Base-by-base conservation (phyloP, 768 basidiomycete genomes). In the Agaricus blazei region DNA sequence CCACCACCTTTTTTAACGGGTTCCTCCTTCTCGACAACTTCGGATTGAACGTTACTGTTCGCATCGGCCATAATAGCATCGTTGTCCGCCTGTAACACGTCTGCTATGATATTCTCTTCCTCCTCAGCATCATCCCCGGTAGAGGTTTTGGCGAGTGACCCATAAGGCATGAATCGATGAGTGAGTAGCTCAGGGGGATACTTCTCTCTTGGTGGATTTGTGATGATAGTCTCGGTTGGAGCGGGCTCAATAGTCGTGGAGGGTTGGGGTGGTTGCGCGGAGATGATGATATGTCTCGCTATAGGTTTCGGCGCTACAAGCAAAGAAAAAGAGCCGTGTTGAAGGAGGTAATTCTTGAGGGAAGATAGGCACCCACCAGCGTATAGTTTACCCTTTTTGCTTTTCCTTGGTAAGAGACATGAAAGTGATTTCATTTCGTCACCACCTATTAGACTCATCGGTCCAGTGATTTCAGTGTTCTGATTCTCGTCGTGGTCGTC, bases 351-450 rank as follows among this genome's bases (percentile, higher is more conserved):
- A 45, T 36, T 15, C 48, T 24, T 54, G n/a, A 15, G 44, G 26
- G n/a, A 29, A 7, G 37, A 11, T 36, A 29, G 7, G 37, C 14
- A 52, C 71, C 42, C 60, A 87, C 88, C 82, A 48, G 73, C 67
- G 61, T 79, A 88, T 3, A 89, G 62, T 47, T 74, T 77, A 0
- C 85, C 85, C 14, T 72, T 74, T 63, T 86, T 84, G 49, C 71
- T 79, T 60, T 74, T 82, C 19, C 86, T 73, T 0, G 88, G 88
- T 1, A 90, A 66, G 2, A 91, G 68, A 65, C 84, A 87, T 3
- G 83, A 74, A 7, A 90, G 64, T 0, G 69, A 67, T 41, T 76
- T 79, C 40, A 88, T 67, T 65, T 90, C 88, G 59, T 89, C 88
- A 3, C 80, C 88, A 0, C 81, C 78, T 15, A 76, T 57, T 1